A percentile compares a stretch with the other conserved stretches of the same genome.
Evolutionary conservation across 305 asterid genomes (phyloP).

Genomic region (Plantago coronopus): DNA sequence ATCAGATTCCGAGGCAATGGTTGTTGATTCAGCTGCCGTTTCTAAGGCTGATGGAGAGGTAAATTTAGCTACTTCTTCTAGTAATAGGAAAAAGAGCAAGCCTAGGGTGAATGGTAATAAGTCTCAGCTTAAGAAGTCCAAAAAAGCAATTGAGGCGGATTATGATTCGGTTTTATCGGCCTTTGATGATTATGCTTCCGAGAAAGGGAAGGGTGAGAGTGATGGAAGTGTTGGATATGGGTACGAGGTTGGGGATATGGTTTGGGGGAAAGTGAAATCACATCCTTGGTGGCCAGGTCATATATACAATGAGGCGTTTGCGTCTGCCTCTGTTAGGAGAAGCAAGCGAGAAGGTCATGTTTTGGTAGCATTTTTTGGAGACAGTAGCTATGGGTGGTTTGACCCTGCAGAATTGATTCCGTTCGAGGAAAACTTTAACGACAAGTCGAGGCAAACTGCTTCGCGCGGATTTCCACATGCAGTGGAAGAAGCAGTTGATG

Average conservation of each 20-base stretch:
- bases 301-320: conserved; percentile 61
- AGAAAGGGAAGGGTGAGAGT: conserved; percentile 36
- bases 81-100: too few species aligned
- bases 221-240: conserved; percentile 40
- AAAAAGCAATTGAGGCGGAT: conserved; percentile 15
- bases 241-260: conserved; percentile 82
- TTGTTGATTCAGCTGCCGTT: background rate
- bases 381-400: conserved; percentile 92
- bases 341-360: conserved; percentile 72
- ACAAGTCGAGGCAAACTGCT: conserved; percentile 61
- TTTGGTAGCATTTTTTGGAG: conserved; percentile 86
- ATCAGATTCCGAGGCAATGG: background rate
- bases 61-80: too few species aligned
- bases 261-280: conserved; percentile 95
- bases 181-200: conserved; percentile 55
- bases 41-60: too few species aligned
- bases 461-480: conserved; percentile 54
- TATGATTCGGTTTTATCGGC: conserved; percentile 57
- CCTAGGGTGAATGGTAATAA: background rate
- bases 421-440: conserved; percentile 59
- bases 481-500: conserved; percentile 83
- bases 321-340: conserved; percentile 61
- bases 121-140: background rate
- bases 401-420: conserved; percentile 73
- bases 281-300: conserved; percentile 99